Conservation (phyloP, 768 basidiomycete genomes). For the Trametes cingulata region DNA sequence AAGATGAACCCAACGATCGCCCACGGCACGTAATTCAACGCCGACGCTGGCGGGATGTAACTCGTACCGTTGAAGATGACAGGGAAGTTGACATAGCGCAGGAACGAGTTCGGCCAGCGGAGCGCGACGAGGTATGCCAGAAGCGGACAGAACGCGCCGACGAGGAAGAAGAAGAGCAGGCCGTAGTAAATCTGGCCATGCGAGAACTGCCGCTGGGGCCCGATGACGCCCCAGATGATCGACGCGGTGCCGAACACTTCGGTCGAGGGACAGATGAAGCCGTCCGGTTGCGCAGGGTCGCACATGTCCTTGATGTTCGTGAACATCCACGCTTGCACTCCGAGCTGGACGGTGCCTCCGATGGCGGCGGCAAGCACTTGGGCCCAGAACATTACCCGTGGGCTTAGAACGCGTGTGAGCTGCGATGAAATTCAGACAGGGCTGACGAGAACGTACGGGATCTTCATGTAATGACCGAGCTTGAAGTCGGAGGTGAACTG, state of each 20-base stretch:
- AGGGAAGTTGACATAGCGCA: conserved; percentile 54
- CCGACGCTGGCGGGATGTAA: conserved; percentile 79
- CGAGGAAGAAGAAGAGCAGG: conserved; percentile 74
- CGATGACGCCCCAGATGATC: conserved; percentile 76
- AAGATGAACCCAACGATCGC: conserved; percentile 76
- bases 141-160: conserved; percentile 64
- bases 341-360: conserved; percentile 72
- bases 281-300: conserved; percentile 48
- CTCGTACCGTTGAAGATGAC: conserved; percentile 70
- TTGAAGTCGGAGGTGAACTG: conserved; percentile 77
- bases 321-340: conserved; percentile 80
- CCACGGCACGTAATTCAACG: conserved; percentile 86
- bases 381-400: conserved; percentile 68
- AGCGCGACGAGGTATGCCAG: conserved; percentile 52
- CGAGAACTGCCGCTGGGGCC: conserved; percentile 72
- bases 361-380: conserved; percentile 70
- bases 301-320: conserved; percentile 67
- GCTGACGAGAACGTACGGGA: conserved; percentile 40
- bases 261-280: conserved; percentile 70
- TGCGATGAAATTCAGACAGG: neutral
- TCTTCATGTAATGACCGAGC: conserved; percentile 71
- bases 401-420: conserved; percentile 29
- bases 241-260: conserved; percentile 81
- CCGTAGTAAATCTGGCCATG: conserved; percentile 49
- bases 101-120: conserved; percentile 63